Evolutionary conservation across 78 protist genomes (phyloP).

Genomic region (Diacronema lutheri): DNA sequence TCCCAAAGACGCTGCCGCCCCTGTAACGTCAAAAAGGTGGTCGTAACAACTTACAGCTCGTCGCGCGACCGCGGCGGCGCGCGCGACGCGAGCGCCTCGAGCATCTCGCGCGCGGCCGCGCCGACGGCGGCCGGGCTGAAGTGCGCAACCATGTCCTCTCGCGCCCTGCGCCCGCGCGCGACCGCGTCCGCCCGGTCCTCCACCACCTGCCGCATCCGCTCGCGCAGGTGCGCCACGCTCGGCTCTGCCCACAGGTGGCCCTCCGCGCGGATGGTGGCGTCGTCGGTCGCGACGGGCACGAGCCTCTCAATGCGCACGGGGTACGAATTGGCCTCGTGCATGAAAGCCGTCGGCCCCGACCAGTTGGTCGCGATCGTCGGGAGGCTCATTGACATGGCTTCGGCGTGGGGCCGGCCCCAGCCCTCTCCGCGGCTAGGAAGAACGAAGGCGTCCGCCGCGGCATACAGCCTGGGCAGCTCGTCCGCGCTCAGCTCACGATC

Average conservation of each 20-base stretch:
- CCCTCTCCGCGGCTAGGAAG: conserved; percentile 25
- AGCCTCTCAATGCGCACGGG: neutral
- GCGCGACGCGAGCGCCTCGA: too few species aligned
- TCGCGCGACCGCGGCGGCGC: too few species aligned
- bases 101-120: too few species aligned
- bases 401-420: conserved; percentile 60
- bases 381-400: conserved; percentile 63
- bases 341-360: conserved; percentile 47
- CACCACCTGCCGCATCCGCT: neutral
- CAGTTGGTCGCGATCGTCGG: conserved; percentile 69
- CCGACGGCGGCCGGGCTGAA: neutral
- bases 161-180: neutral
- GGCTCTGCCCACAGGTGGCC: conserved; percentile 15
- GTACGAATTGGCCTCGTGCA: neutral
- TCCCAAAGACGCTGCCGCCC: too few species aligned
- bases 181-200: neutral
- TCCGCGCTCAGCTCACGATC: neutral
- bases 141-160: neutral
- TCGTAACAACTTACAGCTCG: too few species aligned
- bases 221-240: neutral
- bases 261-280: neutral
- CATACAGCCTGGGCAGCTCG: conserved; percentile 1
- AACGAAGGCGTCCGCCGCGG: conserved; percentile 3
- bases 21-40: too few species aligned
- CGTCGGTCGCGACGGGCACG: neutral